Conservation (phyloP, 2,329 filamentous ascomycete species). For the Sclerotinia nivalis region DNA sequence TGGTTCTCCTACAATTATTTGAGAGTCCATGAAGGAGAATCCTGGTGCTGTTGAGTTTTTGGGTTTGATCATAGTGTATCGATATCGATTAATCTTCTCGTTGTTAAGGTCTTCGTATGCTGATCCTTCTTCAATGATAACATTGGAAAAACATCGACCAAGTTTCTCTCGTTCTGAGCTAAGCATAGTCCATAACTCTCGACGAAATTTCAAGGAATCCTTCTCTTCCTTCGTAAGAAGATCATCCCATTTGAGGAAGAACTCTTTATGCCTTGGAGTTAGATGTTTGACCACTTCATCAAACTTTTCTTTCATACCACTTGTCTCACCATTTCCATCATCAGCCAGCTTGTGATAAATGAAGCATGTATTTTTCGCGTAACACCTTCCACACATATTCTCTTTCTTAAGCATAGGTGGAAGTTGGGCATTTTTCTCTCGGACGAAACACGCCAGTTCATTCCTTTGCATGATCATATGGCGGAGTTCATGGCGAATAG, state of each 20-base stretch:
- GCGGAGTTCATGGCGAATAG: conserved; percentile 81
- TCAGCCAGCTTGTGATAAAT: conserved; percentile 91
- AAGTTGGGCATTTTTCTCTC: conserved; percentile 74
- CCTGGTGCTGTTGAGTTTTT: conserved; percentile 49
- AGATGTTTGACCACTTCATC: conserved; percentile 77
- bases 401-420: conserved; percentile 84
- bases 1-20: conserved; percentile 82
- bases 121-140: conserved; percentile 79
- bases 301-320: conserved; percentile 80
- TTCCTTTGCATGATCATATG: conserved; percentile 98
- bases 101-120: conserved; percentile 67
- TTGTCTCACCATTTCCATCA: conserved; percentile 75
- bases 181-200: conserved; percentile 95
- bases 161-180: conserved; percentile 85
- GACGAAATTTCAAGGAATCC: conserved; percentile 79
- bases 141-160: conserved; percentile 85
- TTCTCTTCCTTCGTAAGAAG: conserved; percentile 93
- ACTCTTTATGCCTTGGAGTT: conserved; percentile 71
- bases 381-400: conserved; percentile 82
- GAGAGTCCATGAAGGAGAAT: conserved; percentile 89
- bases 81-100: conserved; percentile 87
- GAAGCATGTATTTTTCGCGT: conserved; percentile 88
- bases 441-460: conserved; percentile 79
- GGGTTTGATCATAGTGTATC: conserved; percentile 80
- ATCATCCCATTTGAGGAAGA: conserved; percentile 94